Evolutionary conservation across 306 rosid species (phyloP), one percentile per base, ranked within the genome.

Genomic region (Citrullus mucosospermus): DNA sequence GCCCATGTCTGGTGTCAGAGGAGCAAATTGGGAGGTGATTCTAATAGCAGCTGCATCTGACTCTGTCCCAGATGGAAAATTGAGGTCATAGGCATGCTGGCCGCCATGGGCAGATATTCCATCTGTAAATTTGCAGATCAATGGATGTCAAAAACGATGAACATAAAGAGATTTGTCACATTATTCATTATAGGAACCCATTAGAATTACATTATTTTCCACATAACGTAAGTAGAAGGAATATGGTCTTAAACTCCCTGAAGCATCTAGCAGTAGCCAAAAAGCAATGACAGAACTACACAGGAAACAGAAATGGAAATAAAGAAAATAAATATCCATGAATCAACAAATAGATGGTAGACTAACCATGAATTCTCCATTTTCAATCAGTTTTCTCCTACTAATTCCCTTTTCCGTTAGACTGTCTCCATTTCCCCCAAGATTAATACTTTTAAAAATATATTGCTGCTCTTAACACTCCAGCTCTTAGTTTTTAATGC

Each of bases 41-140:
- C 61, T 66, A n/a, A 67, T 16, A 20, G 67, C 58, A 38, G 81
- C 76, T 68, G 81, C 65, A 53, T 66, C 68, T n/a, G 67, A 67
- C 39, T 66, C 36, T 54, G 57, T 79, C 68, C 66, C 67, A 34
- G 76, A 55, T 34, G 43, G 76, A 67, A 66, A 79, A 79, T 48
- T 67, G 41, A 79, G 76, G 46, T 79, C 25, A 56, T 36, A 68
- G 43, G 44, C 69, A 41, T 28, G 68, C 54, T 4, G 81, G 53
- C 44, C 5, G 51, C 41, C 6, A 78, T 48, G 76, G 20, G 56
- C 8, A 9, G 75, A 79, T 36, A 41, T 22, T 9, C 5, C 76
- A 77, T 25, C 80, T 77, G 80, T 68, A 36, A 34, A 34, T 14
- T 67, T 58, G 41, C 22, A 69, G 77, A 78, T 8, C 72, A 36